Evolutionary conservation across 306 rosid genomes (phyloP), one percentile per base, ranked within the genome.

Genomic region (Dalbergia oliveri): DNA sequence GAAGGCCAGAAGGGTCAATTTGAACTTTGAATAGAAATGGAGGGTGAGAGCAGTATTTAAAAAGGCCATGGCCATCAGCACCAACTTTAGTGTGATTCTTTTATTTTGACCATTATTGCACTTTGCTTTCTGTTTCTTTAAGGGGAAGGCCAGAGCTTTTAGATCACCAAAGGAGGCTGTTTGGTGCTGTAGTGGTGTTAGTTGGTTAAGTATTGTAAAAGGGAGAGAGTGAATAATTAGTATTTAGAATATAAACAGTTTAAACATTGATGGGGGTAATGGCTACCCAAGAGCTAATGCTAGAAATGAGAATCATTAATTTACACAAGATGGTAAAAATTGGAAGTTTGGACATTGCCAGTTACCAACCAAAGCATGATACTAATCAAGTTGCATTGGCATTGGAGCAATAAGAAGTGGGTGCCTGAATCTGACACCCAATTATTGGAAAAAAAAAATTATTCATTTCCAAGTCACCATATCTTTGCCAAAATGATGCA

Each of bases 171-270:
- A 85, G 69, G 76, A 54, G 79, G 83, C 69, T 5, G 96, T 90
- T 88, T 88, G 97, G 98, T 94, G 90, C 18, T 82, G 58, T 83
- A 90, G 94, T 88, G 75, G 88, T 89, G 96, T 91, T 92, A 84
- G 97, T 94, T 94, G 97, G 96, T 91, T 83, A 94, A 89, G 97
- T 94, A 90, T 90, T 85, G 89, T 91, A 87, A 86, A 94, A 90
- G 98, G 88, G 86, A 89, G 84, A 80, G 81, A 54, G 67, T 77
- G 73, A 85, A 93, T 92, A 72, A 94, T 94, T 85, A 85, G 90
- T 50, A 61, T 84, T 89, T 76, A 80, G 86, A 87, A 90, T 77
- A 78, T 83, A 53, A 53, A 44, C 41, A 37, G 41, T 37, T 3
- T 4, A 53, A 74, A 33, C 87, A 62, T 84, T 84, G 78, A 84